Evolutionary conservation across 129 eudicot species (phyloP), one percentile per base, ranked within the genome.

Genomic region (Sambucus nigra): DNA sequence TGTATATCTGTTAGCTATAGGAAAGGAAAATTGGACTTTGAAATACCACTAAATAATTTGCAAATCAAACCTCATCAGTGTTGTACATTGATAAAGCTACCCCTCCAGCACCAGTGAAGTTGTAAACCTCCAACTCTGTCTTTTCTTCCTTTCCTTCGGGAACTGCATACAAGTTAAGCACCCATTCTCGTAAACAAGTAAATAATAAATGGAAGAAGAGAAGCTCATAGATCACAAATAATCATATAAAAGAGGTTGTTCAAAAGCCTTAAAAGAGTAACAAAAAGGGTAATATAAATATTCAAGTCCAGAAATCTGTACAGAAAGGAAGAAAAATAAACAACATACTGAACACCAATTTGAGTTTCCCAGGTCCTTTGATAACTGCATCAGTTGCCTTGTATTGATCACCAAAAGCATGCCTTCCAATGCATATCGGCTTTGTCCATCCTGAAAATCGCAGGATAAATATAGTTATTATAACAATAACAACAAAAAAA

Each of bases 401-500:
- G 75, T 91, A 91, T 49, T 91, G 98, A 72, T 89, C 98, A 55
- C 94, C 98, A 68, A 85, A 91, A 22, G 98, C 95, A 85, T 91
- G 98, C 66, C 95, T 82, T 73, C 95, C 98, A 10, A 91, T 85
- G 73, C 98, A 91, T 56, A 91, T 91, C 3, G 98, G 98, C 71
- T 85, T 85, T 19, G 83, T 91, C 94, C 95, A 91, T 3, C 98
- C 98, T 92, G 74, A 29, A 60, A 40, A 31, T 42, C 38, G 8
- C 8, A 58, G 32, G 21, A 13, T 16, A 42, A n/a, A 42, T 42
- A 13, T 42, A 35, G 23, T 19, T 31, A 63, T 5, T 16, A 27
- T 5, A 53, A 26, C 29, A 20, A 14, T 5, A 44, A 40, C 25
- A 7, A 57, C 41, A 16, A 19, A 15, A 45, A 40, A 57, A 22